A percentile compares a stretch with the other conserved stretches of the same genome.
phyloP scores from a whole-genome alignment of 208 protist genomes.

The Acanthamoeba healyi region DNA sequence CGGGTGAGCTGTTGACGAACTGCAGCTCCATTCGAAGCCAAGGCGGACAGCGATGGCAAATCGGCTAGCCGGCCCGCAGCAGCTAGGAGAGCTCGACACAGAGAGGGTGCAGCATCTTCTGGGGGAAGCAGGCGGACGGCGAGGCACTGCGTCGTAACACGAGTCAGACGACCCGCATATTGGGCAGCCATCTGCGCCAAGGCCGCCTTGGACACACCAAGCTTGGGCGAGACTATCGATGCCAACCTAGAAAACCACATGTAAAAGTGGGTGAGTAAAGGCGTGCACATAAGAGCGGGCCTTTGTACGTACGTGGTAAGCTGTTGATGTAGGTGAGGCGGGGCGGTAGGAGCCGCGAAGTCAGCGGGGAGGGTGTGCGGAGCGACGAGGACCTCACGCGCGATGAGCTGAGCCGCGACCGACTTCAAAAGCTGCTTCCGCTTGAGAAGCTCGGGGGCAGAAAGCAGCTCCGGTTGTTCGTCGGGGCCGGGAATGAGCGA shows the following conservation, averaged over 20 bases:
- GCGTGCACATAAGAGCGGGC: neutral
- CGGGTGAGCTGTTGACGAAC: conserved; percentile 14
- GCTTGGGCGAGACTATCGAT: neutral
- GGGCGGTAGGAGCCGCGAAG: neutral
- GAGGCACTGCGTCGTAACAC: conserved; percentile 17
- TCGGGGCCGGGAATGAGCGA: neutral
- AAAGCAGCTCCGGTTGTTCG: neutral
- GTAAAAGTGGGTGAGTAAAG: neutral
- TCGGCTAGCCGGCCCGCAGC: neutral
- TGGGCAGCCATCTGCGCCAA: neutral
- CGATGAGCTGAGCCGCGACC: neutral
- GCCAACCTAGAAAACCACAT: conserved; percentile 19
- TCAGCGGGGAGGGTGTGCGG: neutral
- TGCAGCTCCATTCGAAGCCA: neutral
- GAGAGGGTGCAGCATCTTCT: neutral
- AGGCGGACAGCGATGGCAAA: neutral
- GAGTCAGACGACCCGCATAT: neutral
- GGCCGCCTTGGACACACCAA: neutral
- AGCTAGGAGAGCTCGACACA: neutral
- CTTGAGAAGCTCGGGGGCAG: neutral
- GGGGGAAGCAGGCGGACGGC: neutral
- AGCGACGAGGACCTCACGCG: neutral
- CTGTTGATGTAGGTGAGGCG: neutral
- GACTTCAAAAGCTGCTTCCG: neutral
- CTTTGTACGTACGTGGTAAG: neutral